Percentiles rank a stretch among this genome's conserved stretches.
phyloP scores from a whole-genome alignment of 108 stramenopile genomes.

The Parmales sp. region DNA sequence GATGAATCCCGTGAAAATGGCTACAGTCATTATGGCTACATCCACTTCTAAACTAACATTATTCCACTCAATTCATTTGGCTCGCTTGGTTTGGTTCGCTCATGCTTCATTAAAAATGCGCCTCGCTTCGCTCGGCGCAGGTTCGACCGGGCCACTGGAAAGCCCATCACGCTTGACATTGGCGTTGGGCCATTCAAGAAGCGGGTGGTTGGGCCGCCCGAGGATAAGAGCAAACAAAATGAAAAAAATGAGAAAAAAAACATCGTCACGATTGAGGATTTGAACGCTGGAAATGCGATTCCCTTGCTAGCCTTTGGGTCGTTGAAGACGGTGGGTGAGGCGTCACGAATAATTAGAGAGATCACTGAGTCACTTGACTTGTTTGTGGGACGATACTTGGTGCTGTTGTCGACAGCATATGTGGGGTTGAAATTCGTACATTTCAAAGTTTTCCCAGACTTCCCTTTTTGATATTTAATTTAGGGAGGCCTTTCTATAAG shows the following conservation, averaged over 20 bases:
- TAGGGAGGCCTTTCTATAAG: no score
- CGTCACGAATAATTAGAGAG: conserved; percentile 42
- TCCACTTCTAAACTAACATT: no score
- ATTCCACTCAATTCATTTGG: background rate
- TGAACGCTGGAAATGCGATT: conserved; percentile 31
- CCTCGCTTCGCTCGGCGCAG: no score
- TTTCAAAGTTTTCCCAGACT: conserved; percentile 82
- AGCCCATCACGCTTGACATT: conserved; percentile 78
- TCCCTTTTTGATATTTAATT: conserved; percentile 40
- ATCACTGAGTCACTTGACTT: conserved; percentile 67
- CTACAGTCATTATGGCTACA: no score
- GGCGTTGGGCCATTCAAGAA: conserved; percentile 69
- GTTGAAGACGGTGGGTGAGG: conserved; percentile 57
- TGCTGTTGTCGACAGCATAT: conserved; percentile 69
- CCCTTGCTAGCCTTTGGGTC: conserved; percentile 42
- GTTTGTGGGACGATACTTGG: conserved; percentile 76
- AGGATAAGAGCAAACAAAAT: conserved; percentile 23
- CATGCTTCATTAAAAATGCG: no score
- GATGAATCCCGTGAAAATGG: no score
- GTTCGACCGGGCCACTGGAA: conserved; percentile 67
- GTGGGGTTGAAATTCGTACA: conserved; percentile 80
- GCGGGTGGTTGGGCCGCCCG: conserved; percentile 58
- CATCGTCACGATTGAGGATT: conserved; percentile 26
- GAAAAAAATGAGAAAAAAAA: conserved; percentile 2
- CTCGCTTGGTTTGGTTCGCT: no score